Evolutionary conservation across 371 early-diverging fungal species (phyloP).

Genomic region (Dichotomocladium elegans): DNA sequence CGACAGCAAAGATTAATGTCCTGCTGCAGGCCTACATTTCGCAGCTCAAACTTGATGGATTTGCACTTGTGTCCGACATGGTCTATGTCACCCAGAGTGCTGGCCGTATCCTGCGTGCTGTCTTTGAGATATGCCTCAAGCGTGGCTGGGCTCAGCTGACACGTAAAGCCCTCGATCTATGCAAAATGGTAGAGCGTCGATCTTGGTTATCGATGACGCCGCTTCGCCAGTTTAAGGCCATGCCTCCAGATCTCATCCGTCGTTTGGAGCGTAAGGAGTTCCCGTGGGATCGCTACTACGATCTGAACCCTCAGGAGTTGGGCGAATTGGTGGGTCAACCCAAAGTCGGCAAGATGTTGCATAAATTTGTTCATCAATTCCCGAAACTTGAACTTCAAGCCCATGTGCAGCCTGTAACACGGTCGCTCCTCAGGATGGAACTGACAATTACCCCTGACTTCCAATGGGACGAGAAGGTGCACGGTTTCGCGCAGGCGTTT

Average conservation of each 20-base stretch:
- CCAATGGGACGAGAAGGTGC: slow-evolving; percentile 85
- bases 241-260: slow-evolving; percentile 83
- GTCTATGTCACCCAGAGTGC: slow-evolving; percentile 96
- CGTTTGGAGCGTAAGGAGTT: slow-evolving; percentile 92
- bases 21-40: slow-evolving; percentile 94
- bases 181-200: slow-evolving; percentile 91
- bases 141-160: slow-evolving; percentile 95
- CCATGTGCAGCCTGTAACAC: slow-evolving; percentile 90
- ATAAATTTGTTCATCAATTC: slow-evolving; percentile 87
- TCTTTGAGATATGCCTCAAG: slow-evolving; percentile 93
- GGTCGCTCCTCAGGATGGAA: slow-evolving; percentile 85
- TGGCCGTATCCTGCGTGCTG: slow-evolving; percentile 89
- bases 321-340: slow-evolving; percentile 89
- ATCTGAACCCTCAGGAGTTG: slow-evolving; percentile 85
- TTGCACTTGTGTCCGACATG: slow-evolving; percentile 94
- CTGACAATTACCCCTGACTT: slow-evolving; percentile 92
- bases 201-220: slow-evolving; percentile 95
- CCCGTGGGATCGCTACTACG: slow-evolving; percentile 91
- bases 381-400: slow-evolving; percentile 88
- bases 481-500: slow-evolving; percentile 84
- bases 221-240: slow-evolving; percentile 82
- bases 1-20: slow-evolving; percentile 94
- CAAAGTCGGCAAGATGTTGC: slow-evolving; percentile 83
- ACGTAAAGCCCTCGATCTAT: slow-evolving; percentile 79
- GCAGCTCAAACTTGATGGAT: slow-evolving; percentile 86